These are phyloP conservation scores for Lenzites betulinus DNA, from an alignment of 768 basidiomycete species.

Conservation along the genomic window DNA sequence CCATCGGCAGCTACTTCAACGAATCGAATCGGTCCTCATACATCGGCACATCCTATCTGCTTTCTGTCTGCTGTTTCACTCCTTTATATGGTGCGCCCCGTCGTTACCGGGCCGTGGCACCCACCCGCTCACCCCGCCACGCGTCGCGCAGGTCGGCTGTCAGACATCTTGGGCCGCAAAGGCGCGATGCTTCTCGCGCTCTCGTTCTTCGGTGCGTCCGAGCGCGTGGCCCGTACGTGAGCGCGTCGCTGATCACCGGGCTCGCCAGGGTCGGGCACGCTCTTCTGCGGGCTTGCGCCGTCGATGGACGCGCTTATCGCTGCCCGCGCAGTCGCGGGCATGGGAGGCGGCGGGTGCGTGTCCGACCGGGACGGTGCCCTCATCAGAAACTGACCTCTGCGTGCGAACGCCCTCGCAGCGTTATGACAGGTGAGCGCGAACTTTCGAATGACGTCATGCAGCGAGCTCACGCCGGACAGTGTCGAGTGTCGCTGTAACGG, in stretches of 20 bases:
- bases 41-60: conserved; percentile 84
- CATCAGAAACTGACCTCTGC: conserved; percentile 26
- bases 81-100: conserved; percentile 71
- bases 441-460: conserved; percentile 23
- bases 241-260: conserved; percentile 22
- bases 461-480: conserved; percentile 46
- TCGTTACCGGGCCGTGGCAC: conserved; percentile 12
- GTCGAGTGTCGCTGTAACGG: conserved; percentile 80
- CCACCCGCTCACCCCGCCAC: conserved; percentile 24
- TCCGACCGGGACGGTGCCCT: not conserved
- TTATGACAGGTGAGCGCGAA: conserved; percentile 71
- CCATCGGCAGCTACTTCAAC: conserved; percentile 84
- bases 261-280: conserved; percentile 70
- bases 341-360: conserved; percentile 88
- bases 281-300: conserved; percentile 83
- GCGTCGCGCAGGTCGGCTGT: conserved; percentile 61
- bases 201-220: conserved; percentile 70
- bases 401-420: conserved; percentile 43
- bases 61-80: conserved; percentile 90
- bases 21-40: conserved; percentile 82
- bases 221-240: conserved; percentile 6
- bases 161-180: conserved; percentile 84
- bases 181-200: conserved; percentile 86
- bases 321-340: conserved; percentile 84
- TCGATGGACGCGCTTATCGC: conserved; percentile 82